Base-by-base conservation (phyloP, 2,329 filamentous ascomycete species). In the Exserohilum rostratum region DNA sequence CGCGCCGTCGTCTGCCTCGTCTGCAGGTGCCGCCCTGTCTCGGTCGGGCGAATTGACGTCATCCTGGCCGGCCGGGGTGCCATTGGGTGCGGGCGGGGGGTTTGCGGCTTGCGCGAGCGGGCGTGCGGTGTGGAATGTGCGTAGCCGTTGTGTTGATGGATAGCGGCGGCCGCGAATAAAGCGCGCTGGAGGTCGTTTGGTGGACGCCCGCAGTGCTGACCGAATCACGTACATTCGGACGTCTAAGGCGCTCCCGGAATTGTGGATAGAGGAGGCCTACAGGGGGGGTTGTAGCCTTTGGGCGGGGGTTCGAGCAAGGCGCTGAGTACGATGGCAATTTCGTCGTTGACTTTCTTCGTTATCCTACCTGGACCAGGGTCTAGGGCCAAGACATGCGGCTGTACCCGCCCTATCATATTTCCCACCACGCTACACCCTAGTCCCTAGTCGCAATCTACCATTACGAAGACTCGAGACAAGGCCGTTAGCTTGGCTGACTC, bases 191-290 rank as follows among this genome's bases (percentile, higher is more conserved):
- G 70, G 67, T 66, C 70, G 73, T 69, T 62, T 67, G 50, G 58
- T 67, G 44, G 73, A 75, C 63, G 75, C 71, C 70, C 74, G 73
- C 70, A 78, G 69, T 64, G 74, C 72, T 60, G 70, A 69, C 66
- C 73, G 74, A 61, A 75, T 70, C 63, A 70, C 72, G 68, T 77
- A 77, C 76, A 78, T 78, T 66, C 70, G 72, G 69, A 62, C 60
- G 55, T 65, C 52, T 51, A 53, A 47, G 39, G 59, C 50, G 53
- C 63, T 66, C 62, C 55, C 52, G 53, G 33, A 46, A 53, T 55
- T 53, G 46, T 40, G 30, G 53, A 53, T 49, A 55, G 46, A 45
- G 50, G 55, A 50, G 53, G 59, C 69, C 67, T 66, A 60, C 56
- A 49, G 53, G 38, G 18, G 45, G 27, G 15, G 48, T 46, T 47